Percentiles rank a stretch among this genome's conserved stretches.
These are phyloP conservation scores for Termitomyces sp. DNA, from an alignment of 768 basidiomycete species.

Conservation along the genomic window DNA sequence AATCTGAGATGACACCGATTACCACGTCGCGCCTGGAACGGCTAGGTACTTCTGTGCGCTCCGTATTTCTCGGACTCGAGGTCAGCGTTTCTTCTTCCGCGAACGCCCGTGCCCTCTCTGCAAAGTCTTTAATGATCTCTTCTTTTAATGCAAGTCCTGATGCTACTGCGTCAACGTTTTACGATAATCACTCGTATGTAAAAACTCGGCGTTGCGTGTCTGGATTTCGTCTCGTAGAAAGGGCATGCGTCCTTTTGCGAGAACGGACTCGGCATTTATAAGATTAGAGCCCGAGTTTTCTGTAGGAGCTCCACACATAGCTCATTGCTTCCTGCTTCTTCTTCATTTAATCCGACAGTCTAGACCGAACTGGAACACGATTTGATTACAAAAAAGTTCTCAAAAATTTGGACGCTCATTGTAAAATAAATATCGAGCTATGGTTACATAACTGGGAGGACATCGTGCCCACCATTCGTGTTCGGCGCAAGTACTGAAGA, in stretches of 20 bases:
- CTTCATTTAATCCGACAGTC: constrained; percentile 3
- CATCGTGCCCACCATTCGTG: background rate
- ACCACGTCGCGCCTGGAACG: background rate
- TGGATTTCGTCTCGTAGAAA: background rate
- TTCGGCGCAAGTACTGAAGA: background rate
- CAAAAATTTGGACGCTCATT: background rate
- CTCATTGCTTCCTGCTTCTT: background rate
- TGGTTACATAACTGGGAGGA: background rate
- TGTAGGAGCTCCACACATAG: background rate
- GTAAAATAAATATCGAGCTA: background rate
- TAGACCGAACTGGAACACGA: background rate
- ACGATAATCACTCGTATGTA: background rate
- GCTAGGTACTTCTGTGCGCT: background rate
- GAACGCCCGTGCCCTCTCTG: background rate
- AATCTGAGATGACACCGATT: background rate
- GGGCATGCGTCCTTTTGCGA: background rate
- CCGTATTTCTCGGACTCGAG: constrained; percentile 1
- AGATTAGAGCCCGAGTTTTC: background rate
- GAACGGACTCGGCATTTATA: background rate
- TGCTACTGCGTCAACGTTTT: background rate
- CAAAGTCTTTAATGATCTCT: background rate
- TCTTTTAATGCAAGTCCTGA: constrained; percentile 4
- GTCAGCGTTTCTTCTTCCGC: background rate
- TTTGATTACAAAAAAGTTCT: background rate
- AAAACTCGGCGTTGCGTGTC: background rate